Base-by-base conservation (phyloP, 2,329 filamentous ascomycete genomes). In the Ilyonectria mors-panacis region DNA sequence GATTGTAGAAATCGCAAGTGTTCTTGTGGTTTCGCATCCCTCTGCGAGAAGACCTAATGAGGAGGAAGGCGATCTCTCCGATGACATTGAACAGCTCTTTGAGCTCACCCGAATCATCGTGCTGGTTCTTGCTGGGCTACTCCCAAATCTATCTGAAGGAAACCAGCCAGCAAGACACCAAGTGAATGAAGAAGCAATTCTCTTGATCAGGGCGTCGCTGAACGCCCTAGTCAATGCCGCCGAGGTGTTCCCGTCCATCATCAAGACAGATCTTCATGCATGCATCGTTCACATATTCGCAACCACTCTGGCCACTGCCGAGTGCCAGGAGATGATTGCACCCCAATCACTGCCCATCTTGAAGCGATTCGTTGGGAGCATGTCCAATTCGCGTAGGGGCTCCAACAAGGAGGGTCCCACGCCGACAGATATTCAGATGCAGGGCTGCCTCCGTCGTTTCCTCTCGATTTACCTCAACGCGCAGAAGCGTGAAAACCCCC, bases 81-180 rank as follows among this genome's bases (percentile, higher is more conserved):
- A 99, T 76, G 96, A 99, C 77, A 97, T 99, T 69, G 96, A 99
- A 77, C 96, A 99, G 81, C 87, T 99, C 0, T 99, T 99, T 76
- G 96, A 99, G 81, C 86, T 99, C 53, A 99, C 96, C 0, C 90
- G 96, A 70, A 97, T 98, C 78, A 98, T 98, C 70, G 95, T 98
- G 17, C 86, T 99, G 9, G 95, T 98, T 2, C 86, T 99, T 30
- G 93, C 94, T 0, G 94, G 95, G 1, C 85, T 98, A 44, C 85
- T 99, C 23, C 96, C 97, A 5, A 97, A 95, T 67, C 84, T 97
- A 5, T 89, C 89, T 5, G 92, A 93, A 67, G 84, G 86, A 55
- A 90, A 87, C 51, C 89, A 87, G 70, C 86, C 87, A 73, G 90
- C 89, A 30, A 91, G 93, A 51, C 91, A 94, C 75, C 91, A 93